phyloP scores from a whole-genome alignment of 2,329 filamentous ascomycete genomes.

The Sordariomycetes sp. region DNA sequence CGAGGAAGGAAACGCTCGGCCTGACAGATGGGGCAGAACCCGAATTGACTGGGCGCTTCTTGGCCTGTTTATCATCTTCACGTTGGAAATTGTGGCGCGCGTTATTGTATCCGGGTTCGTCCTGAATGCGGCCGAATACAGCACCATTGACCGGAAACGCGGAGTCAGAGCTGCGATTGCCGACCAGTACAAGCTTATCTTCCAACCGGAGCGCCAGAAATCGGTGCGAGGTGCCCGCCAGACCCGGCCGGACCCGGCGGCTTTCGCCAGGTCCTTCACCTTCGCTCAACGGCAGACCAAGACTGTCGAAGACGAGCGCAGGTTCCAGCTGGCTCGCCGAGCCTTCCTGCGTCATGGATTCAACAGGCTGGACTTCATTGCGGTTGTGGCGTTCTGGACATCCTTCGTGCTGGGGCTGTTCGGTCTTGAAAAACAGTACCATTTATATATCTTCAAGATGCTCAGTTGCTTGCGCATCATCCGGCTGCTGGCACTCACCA shows the following conservation, averaged over 20 bases:
- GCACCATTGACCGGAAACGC: slow-evolving; percentile 70
- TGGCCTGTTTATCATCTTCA: slow-evolving; percentile 79
- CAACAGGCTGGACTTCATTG: slow-evolving; percentile 89
- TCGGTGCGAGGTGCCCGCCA: slow-evolving; percentile 46
- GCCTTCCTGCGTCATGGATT: slow-evolving; percentile 93
- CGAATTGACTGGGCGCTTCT: slow-evolving; percentile 74
- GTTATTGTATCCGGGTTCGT: slow-evolving; percentile 91
- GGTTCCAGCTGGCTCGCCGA: slow-evolving; percentile 75
- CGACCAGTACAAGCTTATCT: slow-evolving; percentile 67
- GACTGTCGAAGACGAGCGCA: slow-evolving; percentile 65
- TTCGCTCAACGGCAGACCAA: slow-evolving; percentile 51
- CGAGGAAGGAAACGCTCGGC: slow-evolving; percentile 46
- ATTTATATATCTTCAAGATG: slow-evolving; percentile 92
- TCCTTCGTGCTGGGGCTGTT: slow-evolving; percentile 65
- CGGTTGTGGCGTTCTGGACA: slow-evolving; percentile 92
- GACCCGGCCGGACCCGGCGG: slow-evolving; percentile 41
- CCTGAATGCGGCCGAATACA: slow-evolving; percentile 84
- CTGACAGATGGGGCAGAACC: slow-evolving; percentile 53
- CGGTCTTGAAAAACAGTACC: slow-evolving; percentile 56
- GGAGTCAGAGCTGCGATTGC: slow-evolving; percentile 64
- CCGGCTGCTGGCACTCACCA: slow-evolving; percentile 80
- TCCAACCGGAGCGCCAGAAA: slow-evolving; percentile 68
- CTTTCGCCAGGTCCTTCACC: slow-evolving; percentile 69
- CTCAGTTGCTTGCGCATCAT: slow-evolving; percentile 89
- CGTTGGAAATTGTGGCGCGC: slow-evolving; percentile 70